Evolutionary conservation across 345 rosid species (phyloP).

Genomic region (Populus euphratica): DNA sequence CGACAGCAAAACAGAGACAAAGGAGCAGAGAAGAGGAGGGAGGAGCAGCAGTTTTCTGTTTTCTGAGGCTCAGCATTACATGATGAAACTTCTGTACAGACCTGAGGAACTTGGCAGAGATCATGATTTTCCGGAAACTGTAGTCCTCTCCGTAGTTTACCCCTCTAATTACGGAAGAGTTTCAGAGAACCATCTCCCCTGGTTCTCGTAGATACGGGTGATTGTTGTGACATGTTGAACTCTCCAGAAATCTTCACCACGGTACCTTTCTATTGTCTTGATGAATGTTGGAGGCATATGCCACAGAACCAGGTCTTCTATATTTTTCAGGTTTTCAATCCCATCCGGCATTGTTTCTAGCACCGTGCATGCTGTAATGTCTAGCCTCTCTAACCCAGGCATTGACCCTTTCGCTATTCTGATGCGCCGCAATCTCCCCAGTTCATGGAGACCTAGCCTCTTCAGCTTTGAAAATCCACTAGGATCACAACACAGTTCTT

Average conservation of each 20-base stretch:
- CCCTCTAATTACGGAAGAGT: neutral
- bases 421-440: neutral
- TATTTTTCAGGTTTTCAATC: neutral
- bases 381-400: neutral
- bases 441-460: neutral
- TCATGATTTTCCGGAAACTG: too few relatives aligned
- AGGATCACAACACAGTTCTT: neutral
- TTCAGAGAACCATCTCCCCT: constrained; percentile 2
- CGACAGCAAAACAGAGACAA: too few relatives aligned
- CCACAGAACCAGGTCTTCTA: neutral
- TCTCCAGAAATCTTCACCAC: constrained; percentile 2
- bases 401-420: constrained; percentile 5
- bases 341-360: constrained; percentile 3
- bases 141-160: neutral
- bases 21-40: too few relatives aligned
- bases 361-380: neutral
- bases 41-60: too few relatives aligned
- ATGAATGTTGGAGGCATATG: neutral
- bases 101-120: too few relatives aligned
- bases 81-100: too few relatives aligned
- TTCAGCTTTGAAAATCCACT: neutral
- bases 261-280: neutral
- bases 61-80: too few relatives aligned
- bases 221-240: constrained; percentile 4
- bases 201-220: neutral